Evolutionary conservation across 1,284 basidiomycete genomes (phyloP), one percentile per base, ranked within the genome.

Genomic region (Melanopsichium pennsylvanicum): DNA sequence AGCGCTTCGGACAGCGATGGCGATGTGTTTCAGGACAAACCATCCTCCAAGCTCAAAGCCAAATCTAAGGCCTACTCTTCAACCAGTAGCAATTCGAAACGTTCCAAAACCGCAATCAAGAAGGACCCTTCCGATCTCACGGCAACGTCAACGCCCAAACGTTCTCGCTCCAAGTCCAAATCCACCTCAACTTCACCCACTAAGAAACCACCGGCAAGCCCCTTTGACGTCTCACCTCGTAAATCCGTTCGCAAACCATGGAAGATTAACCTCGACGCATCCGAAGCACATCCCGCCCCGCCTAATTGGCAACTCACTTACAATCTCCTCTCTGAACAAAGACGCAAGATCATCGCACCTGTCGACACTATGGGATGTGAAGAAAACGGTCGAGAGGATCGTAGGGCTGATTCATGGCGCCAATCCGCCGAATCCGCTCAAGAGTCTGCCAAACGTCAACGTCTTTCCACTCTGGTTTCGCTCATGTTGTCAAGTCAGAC

Each of bases 401-500:
- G 70, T 8, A 49, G 76, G 2, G 76, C 72, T 16, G 77, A 80
- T 37, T 26, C 44, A 5, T 49, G 43, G 31, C 52, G 70, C 4
- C 29, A 23, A 6, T 18, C 44, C 5, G 70, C 75, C 10, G 76
- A 79, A 43, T 45, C 56, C 2, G 36, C 60, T 1, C 59, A 74
- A 23, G 74, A 72, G 0, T 35, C 43, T 5, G 66, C 43, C 5
- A 54, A 91, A 89, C 90, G 89, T 48, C 85, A 87, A 40, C 87
- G 93, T 1, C 90, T 93, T 54, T 86, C 91, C 5, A 92, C 90
- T 3, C 87, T 97, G 19, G 87, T 98, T 9, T 93, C 93, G 3
- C 85, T 98, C 46, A 97, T 97, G 92, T 86, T 97, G 5, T 93
- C 91, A 11, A 92, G 92, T 1, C 78, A 79, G 56, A 97, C 95